These are phyloP conservation scores for Globisporangium polare DNA, from an alignment of 352 stramenopile species.

Conservation along the genomic window DNA sequence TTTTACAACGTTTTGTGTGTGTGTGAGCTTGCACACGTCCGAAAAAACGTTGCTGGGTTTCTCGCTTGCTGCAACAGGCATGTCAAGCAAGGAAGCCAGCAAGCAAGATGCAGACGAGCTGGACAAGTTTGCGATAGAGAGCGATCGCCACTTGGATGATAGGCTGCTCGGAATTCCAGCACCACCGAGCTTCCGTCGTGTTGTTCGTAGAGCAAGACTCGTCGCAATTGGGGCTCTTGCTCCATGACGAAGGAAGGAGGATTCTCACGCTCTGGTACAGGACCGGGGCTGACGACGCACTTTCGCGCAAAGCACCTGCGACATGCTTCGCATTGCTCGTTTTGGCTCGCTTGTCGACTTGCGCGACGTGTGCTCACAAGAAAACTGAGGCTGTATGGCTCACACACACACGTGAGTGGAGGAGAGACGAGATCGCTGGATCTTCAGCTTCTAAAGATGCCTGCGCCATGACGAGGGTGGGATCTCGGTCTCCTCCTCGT, in stretches of 20 bases:
- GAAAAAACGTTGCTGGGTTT: not conserved
- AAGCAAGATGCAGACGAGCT: not conserved
- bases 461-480: not conserved
- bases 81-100: not conserved
- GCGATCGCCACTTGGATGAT: not conserved
- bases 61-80: not conserved
- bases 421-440: slow-evolving; percentile 6
- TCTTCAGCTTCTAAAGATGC: not conserved
- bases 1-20: not conserved
- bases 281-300: not conserved
- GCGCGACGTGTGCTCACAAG: not conserved
- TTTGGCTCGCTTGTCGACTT: not conserved
- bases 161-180: not conserved
- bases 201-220: not conserved
- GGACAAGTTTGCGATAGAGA: not conserved
- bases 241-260: not conserved
- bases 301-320: slow-evolving; percentile 2
- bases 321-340: not conserved
- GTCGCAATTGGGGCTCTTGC: not conserved
- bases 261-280: not conserved
- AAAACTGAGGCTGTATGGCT: not conserved
- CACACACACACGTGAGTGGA: not conserved
- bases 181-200: not conserved
- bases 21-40: not conserved
- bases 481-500: slow-evolving; percentile 2